A percentile compares a stretch with the other conserved stretches of the same genome.
Evolutionary conservation across 1,284 basidiomycete species (phyloP).

Genomic region (Rhodotorula glutinis): DNA sequence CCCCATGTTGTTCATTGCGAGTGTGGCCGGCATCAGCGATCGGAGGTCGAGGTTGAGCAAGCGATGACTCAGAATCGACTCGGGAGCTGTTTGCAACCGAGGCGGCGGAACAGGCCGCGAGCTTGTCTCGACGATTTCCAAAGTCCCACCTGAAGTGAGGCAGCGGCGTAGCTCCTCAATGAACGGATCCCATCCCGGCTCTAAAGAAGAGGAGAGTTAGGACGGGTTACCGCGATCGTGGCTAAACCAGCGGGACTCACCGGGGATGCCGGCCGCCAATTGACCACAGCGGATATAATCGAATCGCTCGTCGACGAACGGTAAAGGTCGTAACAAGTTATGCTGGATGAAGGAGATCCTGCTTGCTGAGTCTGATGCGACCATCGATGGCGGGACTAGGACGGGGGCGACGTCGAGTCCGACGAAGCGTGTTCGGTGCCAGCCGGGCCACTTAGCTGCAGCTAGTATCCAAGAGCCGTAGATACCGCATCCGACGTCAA

Average conservation of each 20-base stretch:
- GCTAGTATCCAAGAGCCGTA: conserved; percentile 1
- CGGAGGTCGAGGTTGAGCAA: background rate
- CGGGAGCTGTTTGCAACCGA: background rate
- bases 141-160: background rate
- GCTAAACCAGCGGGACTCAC: no score
- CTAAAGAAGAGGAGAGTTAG: no score
- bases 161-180: background rate
- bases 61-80: background rate
- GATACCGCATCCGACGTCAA: conserved; percentile 7
- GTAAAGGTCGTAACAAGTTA: background rate
- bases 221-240: no score
- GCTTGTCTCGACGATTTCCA: background rate
- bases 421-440: conserved; percentile 3
- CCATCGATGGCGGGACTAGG: background rate
- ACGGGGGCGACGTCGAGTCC: conserved; percentile 6
- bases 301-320: background rate
- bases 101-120: background rate
- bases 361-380: background rate
- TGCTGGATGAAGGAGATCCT: background rate
- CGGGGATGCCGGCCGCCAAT: background rate
- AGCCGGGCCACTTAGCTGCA: background rate
- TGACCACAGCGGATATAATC: background rate
- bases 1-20: conserved; percentile 4
- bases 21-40: background rate
- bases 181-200: background rate